Evolutionary conservation across 768 basidiomycete species (phyloP).

Genomic region (Lanmaoa pseudosensibilis): DNA sequence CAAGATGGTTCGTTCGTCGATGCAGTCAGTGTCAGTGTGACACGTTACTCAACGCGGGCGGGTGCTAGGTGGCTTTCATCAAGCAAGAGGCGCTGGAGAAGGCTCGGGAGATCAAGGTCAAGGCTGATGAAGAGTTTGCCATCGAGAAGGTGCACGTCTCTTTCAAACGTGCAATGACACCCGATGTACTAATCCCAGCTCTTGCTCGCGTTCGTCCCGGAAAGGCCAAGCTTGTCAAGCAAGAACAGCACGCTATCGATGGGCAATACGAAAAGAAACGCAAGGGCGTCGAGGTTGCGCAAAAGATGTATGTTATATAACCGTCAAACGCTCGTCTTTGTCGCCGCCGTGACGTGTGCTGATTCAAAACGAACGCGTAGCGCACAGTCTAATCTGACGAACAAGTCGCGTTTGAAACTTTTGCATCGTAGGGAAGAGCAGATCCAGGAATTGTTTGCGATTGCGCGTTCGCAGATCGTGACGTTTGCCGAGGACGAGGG

Average conservation of each 20-base stretch:
- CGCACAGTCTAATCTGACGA: slow-evolving; percentile 92
- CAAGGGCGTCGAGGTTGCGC: slow-evolving; percentile 89
- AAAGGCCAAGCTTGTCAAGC: slow-evolving; percentile 95
- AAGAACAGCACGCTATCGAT: slow-evolving; percentile 94
- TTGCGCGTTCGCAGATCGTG: slow-evolving; percentile 62
- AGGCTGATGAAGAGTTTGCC: slow-evolving; percentile 98
- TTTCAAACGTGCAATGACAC: background rate
- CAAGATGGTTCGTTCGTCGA: slow-evolving; percentile 78
- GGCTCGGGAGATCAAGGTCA: slow-evolving; percentile 93
- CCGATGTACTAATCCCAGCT: background rate
- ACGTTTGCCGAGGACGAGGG: slow-evolving; percentile 62
- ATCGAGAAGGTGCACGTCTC: slow-evolving; percentile 82
- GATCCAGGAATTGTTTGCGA: slow-evolving; percentile 82
- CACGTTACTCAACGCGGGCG: background rate
- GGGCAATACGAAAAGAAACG: slow-evolving; percentile 93
- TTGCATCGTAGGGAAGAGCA: slow-evolving; percentile 92
- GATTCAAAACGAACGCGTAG: slow-evolving; percentile 40
- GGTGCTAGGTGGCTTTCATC: slow-evolving; percentile 87
- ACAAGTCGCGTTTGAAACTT: slow-evolving; percentile 89
- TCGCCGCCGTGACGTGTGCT: background rate
- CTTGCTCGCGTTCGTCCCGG: background rate
- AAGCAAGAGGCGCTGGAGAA: slow-evolving; percentile 98
- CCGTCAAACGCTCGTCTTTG: background rate
- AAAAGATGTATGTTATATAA: slow-evolving; percentile 80
- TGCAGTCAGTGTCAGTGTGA: background rate